phyloP scores from a whole-genome alignment of 176 grass and related monocot species.

The Panicum miliaceum region DNA sequence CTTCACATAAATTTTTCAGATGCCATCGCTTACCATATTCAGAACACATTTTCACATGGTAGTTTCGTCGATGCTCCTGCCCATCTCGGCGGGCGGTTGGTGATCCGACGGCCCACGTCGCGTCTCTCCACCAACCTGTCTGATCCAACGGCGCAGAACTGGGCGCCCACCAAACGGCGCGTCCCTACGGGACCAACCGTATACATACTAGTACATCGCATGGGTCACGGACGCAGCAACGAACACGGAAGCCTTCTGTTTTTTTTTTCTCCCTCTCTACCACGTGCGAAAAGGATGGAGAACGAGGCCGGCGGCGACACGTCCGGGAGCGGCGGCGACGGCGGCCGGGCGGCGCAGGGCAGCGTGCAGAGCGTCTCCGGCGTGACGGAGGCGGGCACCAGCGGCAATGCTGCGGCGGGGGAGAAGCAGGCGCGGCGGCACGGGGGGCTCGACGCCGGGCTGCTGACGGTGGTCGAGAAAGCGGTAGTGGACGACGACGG shows the following conservation, averaged over 20 bases:
- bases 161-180: background rate
- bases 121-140: background rate
- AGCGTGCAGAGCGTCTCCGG: conserved; percentile 13
- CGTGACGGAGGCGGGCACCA: conserved; percentile 30
- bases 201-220: background rate
- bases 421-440: background rate
- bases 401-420: background rate
- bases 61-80: background rate
- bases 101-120: background rate
- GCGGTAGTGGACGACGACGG: background rate
- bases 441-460: background rate
- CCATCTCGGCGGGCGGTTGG: background rate
- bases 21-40: background rate
- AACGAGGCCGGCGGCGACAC: background rate
- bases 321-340: background rate
- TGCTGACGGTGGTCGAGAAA: background rate
- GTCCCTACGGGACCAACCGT: background rate
- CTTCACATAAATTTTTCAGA: background rate
- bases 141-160: conserved; percentile 17
- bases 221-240: background rate
- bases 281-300: background rate
- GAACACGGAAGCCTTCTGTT: background rate
- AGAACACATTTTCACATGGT: background rate
- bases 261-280: too few species aligned
- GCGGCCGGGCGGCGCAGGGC: background rate